Percentiles rank a stretch among this genome's conserved stretches.
Evolutionary conservation across 345 rosid genomes (phyloP).

Genomic region (Citrus reticulata): DNA sequence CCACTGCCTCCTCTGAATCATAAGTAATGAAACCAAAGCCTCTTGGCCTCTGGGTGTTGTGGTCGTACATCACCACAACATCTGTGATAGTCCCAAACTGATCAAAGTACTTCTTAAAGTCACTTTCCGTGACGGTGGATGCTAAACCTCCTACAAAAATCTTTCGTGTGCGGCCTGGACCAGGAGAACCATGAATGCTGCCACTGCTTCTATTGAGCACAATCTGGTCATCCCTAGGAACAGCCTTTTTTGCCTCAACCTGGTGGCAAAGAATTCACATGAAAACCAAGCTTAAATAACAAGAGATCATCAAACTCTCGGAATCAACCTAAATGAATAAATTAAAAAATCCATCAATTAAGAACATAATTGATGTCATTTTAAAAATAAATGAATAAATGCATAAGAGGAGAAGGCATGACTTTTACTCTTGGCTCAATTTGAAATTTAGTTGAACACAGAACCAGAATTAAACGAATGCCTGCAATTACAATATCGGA

Average conservation of each 20-base stretch:
- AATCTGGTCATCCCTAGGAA: slow-evolving; percentile 79
- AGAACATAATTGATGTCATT: slow-evolving; percentile 4
- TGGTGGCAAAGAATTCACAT: slow-evolving; percentile 26
- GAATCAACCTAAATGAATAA: slow-evolving; percentile 1
- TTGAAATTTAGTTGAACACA: slow-evolving; percentile 26
- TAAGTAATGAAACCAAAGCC: slow-evolving; percentile 79
- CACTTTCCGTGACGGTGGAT: slow-evolving; percentile 72
- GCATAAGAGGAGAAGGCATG: slow-evolving; percentile 8
- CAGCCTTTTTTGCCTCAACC: slow-evolving; percentile 85
- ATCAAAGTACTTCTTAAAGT: slow-evolving; percentile 71
- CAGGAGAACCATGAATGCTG: slow-evolving; percentile 65
- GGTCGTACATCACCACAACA: slow-evolving; percentile 85
- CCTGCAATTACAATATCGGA: slow-evolving; percentile 37
- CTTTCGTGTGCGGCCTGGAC: slow-evolving; percentile 66
- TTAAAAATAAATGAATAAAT: slow-evolving; percentile 7
- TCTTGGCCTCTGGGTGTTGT: slow-evolving; percentile 77
- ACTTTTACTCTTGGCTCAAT: slow-evolving; percentile 23
- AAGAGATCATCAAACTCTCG: not conserved
- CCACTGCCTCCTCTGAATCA: slow-evolving; percentile 77
- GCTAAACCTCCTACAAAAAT: slow-evolving; percentile 84
- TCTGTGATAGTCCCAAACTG: slow-evolving; percentile 74
- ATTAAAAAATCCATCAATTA: not conserved
- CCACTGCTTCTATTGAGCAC: slow-evolving; percentile 45
- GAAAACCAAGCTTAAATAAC: slow-evolving; percentile 18
- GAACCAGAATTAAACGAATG: slow-evolving; percentile 25